Conservation (phyloP, 176 grass and related monocot genomes). For the Cenchrus americanus region DNA sequence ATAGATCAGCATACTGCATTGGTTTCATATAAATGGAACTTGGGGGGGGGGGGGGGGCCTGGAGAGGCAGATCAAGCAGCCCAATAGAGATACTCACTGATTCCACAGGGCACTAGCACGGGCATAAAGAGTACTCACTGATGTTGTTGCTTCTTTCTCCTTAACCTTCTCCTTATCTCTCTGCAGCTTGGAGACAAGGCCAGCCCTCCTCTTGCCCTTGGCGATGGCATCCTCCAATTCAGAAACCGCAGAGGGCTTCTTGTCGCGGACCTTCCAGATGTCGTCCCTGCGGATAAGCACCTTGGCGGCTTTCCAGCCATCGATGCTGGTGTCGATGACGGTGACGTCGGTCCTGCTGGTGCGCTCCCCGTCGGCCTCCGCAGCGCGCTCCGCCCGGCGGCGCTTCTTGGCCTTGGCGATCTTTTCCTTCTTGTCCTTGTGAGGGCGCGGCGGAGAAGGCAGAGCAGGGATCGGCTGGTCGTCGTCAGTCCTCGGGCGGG, state of each 20-base stretch:
- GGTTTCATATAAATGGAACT: background rate
- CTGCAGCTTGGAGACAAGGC: constrained; percentile 47
- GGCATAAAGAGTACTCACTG: constrained; percentile 30
- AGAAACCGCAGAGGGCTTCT: constrained; percentile 16
- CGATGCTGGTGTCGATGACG: constrained; percentile 84
- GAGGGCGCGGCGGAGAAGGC: constrained; percentile 2
- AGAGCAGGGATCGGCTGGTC: constrained; percentile 8
- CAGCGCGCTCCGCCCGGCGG: constrained; percentile 29
- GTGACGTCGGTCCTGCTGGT: constrained; percentile 65
- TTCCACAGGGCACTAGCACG: background rate
- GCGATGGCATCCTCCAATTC: constrained; percentile 41
- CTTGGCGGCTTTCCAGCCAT: constrained; percentile 73
- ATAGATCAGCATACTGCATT: background rate
- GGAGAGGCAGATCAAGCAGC: constrained; percentile 13
- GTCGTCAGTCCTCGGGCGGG: constrained; percentile 41
- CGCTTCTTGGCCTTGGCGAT: constrained; percentile 46
- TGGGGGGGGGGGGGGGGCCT: background rate
- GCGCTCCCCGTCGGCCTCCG: constrained; percentile 29
- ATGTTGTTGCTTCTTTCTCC: constrained; percentile 14
- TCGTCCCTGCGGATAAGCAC: constrained; percentile 64
- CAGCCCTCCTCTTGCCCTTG: constrained; percentile 57
- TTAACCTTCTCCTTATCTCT: constrained; percentile 47
- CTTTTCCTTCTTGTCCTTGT: constrained; percentile 48
- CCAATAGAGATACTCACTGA: background rate
- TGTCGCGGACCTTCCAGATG: constrained; percentile 28